Conservation (phyloP, 2,329 filamentous ascomycete genomes). For the Aspergillus pseudoterreus region DNA sequence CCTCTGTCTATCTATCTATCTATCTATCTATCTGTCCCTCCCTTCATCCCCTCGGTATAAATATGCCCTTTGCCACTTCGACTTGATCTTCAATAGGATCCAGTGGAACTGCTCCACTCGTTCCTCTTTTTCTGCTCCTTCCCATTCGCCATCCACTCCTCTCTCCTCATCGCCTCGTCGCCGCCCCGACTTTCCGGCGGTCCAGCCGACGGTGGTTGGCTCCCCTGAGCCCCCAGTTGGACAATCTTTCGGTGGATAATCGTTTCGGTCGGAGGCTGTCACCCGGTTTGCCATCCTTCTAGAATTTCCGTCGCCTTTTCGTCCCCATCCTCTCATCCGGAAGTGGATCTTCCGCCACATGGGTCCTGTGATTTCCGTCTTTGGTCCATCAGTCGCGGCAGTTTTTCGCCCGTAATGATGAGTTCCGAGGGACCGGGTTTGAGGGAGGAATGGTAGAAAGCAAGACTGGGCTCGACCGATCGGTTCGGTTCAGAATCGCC, state of each 20-base stretch:
- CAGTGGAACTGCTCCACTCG: constrained; percentile 8
- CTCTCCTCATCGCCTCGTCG: neutral
- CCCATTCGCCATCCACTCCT: constrained; percentile 8
- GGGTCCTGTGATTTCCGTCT: too few species aligned
- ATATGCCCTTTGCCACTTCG: too few species aligned
- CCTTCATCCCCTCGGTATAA: too few species aligned
- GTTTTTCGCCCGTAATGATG: neutral
- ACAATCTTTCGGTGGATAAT: neutral
- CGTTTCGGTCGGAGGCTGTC: constrained; percentile 3
- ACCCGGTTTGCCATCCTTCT: constrained; percentile 10
- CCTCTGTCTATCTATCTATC: neutral
- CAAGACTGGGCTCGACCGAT: neutral
- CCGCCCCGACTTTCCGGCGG: neutral
- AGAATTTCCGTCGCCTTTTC: neutral
- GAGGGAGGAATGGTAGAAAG: neutral
- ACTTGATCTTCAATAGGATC: neutral
- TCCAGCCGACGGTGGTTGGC: neutral
- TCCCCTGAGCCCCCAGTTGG: neutral
- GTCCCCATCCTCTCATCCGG: too few species aligned
- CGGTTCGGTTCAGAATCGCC: neutral
- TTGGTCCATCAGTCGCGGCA: too few species aligned
- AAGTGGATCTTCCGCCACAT: too few species aligned
- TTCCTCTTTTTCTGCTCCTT: neutral
- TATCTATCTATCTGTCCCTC: neutral
- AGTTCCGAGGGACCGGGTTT: neutral